Evolutionary conservation across 1,284 basidiomycete species (phyloP), one percentile per base, ranked within the genome.

Genomic region (Coniophora puteana): DNA sequence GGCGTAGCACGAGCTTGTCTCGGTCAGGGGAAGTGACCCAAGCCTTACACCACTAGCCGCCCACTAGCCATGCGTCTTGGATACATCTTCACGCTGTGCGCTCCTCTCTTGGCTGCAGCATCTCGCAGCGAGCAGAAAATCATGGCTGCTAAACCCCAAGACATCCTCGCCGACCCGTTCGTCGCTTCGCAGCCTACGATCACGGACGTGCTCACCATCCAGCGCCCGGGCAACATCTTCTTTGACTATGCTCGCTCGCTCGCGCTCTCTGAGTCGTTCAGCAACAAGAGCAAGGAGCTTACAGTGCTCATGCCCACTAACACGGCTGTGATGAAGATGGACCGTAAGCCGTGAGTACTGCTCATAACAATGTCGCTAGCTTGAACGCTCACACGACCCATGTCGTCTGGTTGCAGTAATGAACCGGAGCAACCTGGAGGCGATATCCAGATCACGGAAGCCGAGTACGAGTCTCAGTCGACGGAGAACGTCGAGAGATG

Each of bases 201-300:
- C 22, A 68, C 79, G 5, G 87, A 90, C 63, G 62, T 86, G 29
- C 72, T 89, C 50, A 89, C 86, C 16, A 78, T 89, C 54, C 78
- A 88, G 49, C 54, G 74, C 3, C 75, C 76, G 0, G 74, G 76
- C 4, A 87, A 84, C 30, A 89, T 89, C 44, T 89, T 88, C 69
- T 89, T 78, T 59, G 80, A 83, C 2, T 90, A 90, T 57, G 80
- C 83, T 6, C 71, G 87, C 3, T 85, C 89, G 52, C 67, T 79
- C 3, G 67, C 76, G 50, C 51, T 80, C n/a, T 81, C 78, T 53
- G 52, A 59, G 26, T 65, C 69, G 8, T 73, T 89, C 40, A 57
- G 58, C 10, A 65, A 73, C 23, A 32, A 51, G 6, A 50, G 52
- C 32, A 51, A 54, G 2, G 63, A 63, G n/a, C 57, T 65, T 42